phyloP scores from a whole-genome alignment of 164 flowering plant genomes.

The Buxus sempervirens region DNA sequence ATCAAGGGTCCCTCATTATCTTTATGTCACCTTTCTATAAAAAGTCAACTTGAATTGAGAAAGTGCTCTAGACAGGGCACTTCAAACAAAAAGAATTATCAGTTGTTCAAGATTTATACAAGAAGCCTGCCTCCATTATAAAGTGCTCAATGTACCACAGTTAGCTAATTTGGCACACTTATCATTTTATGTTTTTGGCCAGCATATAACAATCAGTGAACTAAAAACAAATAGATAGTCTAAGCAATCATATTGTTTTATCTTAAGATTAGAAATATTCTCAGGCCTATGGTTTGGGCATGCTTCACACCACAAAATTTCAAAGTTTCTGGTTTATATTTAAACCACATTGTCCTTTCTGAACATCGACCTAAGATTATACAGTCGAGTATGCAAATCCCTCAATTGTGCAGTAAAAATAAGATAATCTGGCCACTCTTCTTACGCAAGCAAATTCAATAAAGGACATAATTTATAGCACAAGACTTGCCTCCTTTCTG shows the following conservation, averaged over 20 bases:
- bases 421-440: background rate
- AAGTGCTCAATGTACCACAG: background rate
- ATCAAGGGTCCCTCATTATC: background rate
- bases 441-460: background rate
- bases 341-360: too few relatives aligned
- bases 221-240: too few relatives aligned
- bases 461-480: background rate
- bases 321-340: too few relatives aligned
- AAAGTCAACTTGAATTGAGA: background rate
- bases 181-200: too few relatives aligned
- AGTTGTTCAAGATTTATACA: background rate
- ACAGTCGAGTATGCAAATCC: background rate
- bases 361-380: background rate
- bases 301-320: too few relatives aligned
- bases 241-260: too few relatives aligned
- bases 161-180: too few relatives aligned
- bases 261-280: too few relatives aligned
- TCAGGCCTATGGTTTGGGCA: background rate
- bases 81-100: too few relatives aligned
- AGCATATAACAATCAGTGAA: too few relatives aligned
- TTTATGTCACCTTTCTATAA: background rate
- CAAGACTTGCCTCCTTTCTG: constrained; percentile 72
- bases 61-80: background rate
- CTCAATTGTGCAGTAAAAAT: background rate
- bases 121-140: background rate